These are phyloP conservation scores for Cyphellophora europaea DNA, from an alignment of 2,329 filamentous ascomycete genomes.

Conservation along the genomic window DNA sequence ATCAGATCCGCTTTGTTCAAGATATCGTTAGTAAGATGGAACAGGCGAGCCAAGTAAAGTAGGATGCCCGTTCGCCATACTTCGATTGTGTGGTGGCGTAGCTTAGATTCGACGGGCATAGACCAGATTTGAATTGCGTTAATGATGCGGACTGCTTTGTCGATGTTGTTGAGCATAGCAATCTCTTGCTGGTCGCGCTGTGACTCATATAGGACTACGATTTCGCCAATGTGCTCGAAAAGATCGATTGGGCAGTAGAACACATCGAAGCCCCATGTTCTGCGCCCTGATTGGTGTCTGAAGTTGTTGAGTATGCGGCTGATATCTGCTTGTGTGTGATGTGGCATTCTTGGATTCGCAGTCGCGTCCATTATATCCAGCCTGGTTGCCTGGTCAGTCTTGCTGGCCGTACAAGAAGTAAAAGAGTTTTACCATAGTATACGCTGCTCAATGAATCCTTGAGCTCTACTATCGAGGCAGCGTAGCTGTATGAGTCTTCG, in stretches of 20 bases:
- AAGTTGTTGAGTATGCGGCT: neutral
- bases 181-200: neutral
- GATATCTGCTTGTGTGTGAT: neutral
- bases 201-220: neutral
- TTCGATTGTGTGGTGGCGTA: neutral
- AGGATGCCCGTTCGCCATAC: conserved; percentile 2
- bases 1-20: no score
- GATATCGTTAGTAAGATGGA: no score
- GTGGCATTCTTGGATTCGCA: conserved; percentile 1
- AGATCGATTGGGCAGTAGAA: conserved; percentile 3
- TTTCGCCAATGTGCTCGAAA: conserved; percentile 1
- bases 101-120: neutral
- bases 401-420: no score
- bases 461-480: no score
- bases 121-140: conserved; percentile 1
- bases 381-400: no score
- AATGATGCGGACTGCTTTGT: neutral
- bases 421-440: no score
- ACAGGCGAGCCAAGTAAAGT: no score
- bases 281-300: neutral
- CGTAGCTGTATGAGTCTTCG: no score
- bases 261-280: conserved; percentile 2
- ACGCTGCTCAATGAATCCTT: no score
- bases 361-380: conserved; percentile 1
- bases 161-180: neutral